Evolutionary conservation across 805 yeast genomes (phyloP).

Genomic region (Kregervanrija delftensis): DNA sequence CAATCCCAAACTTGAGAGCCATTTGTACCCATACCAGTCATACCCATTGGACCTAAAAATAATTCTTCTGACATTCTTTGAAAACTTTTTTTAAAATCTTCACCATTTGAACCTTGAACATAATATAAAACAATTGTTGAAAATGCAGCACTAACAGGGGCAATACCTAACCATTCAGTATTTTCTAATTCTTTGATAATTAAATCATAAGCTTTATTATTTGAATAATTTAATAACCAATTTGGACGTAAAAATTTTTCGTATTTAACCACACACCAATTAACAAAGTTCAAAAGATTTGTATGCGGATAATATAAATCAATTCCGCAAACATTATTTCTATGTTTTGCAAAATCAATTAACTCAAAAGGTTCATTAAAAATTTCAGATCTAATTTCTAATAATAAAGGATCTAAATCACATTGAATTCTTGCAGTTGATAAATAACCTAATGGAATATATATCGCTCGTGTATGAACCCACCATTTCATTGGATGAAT

Average conservation of each 20-base stretch:
- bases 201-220: constrained; percentile 49
- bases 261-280: constrained; percentile 52
- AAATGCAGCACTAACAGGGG: constrained; percentile 89
- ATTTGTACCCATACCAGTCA: constrained; percentile 93
- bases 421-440: constrained; percentile 51
- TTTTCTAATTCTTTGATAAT: constrained; percentile 69
- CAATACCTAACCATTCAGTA: constrained; percentile 79
- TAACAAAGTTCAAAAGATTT: constrained; percentile 50
- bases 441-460: constrained; percentile 79
- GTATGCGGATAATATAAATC: constrained; percentile 95
- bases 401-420: constrained; percentile 55
- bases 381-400: constrained; percentile 70
- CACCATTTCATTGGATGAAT: constrained; percentile 97
- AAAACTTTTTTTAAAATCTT: constrained; percentile 46
- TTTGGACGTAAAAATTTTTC: constrained; percentile 70
- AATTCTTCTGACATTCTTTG: constrained; percentile 66
- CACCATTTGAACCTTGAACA: constrained; percentile 67
- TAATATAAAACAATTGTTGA: constrained; percentile 62
- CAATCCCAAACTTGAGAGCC: constrained; percentile 98
- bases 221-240: constrained; percentile 54
- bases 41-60: constrained; percentile 84
- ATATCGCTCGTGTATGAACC: constrained; percentile 96
- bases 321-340: constrained; percentile 84
- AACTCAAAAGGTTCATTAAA: constrained; percentile 55
- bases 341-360: constrained; percentile 62